Evolutionary conservation across 257 asterid species (phyloP), one percentile per base, ranked within the genome.

Genomic region (Avicennia marina): DNA sequence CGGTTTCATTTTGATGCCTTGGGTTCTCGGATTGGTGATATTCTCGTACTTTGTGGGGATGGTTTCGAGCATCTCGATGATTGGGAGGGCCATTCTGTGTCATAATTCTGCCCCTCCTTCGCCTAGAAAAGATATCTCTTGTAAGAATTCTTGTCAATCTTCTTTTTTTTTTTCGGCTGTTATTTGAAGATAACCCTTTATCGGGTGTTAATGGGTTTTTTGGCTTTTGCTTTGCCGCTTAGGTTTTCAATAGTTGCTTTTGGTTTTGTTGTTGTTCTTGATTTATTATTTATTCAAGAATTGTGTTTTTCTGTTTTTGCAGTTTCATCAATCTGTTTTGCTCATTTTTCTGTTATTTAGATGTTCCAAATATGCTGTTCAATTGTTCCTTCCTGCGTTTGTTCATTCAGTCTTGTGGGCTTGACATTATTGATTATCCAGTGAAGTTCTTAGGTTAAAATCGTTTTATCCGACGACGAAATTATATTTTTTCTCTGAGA

Each of bases 1-100:
- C 12, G 98, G 98, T 49, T 91, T 91, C 60, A 29, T 91, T 17
- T 65, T 91, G 88, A 83, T 91, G 95, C 98, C 98, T 3, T 91
- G 98, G 98, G 89, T 91, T n/a, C 52, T 91, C n/a, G 95, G 86
- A 17, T 78, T 83, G 76, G 89, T 80, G 2, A 47, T 85, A 32
- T 56, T 88, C 67, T 70, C 81, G 62, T 91, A 85, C 64, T 68
- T 83, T 29, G 95, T 87, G 44, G 98, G 90, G 53, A 53, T 88
- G n/a, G 71, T 88, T 73, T 85, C 98, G 6, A 76, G 83, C 77
- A 75, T 90, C 60, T 81, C 96, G 0, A 78, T 87, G 87, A 78
- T 90, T 40, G 91, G 95, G 55, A 79, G 85, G 16, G 76, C 93
- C 44, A 66, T 91, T 68, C 58, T 85, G 41, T 79, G 76, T 54